phyloP scores from a whole-genome alignment of 169 alveolate species.

The Eimeria brunetti region DNA sequence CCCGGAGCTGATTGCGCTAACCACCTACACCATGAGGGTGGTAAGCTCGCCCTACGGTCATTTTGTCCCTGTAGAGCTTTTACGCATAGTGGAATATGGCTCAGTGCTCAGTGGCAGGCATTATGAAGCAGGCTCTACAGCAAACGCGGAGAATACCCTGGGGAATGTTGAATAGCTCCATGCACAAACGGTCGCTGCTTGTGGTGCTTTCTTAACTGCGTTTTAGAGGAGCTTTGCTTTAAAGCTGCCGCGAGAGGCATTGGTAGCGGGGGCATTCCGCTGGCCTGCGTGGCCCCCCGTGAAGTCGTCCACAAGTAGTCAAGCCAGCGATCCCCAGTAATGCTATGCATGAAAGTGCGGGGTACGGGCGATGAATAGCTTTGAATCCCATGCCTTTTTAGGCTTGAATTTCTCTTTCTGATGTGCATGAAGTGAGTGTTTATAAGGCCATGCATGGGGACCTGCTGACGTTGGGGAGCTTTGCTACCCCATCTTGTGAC shows the following conservation, averaged over 20 bases:
- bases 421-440: not conserved
- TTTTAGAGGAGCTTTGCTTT: slow-evolving; percentile 45
- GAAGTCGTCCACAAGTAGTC: not conserved
- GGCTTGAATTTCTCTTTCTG: not conserved
- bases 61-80: not conserved
- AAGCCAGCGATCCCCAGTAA: not conserved
- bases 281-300: slow-evolving; percentile 71
- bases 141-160: not conserved
- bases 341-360: not conserved
- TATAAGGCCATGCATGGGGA: not conserved
- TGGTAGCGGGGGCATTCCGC: slow-evolving; percentile 43
- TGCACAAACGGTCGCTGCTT: not conserved
- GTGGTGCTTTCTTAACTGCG: not conserved
- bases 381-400: not conserved
- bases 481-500: not conserved
- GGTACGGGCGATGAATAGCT: not conserved
- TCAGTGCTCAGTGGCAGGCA: not conserved
- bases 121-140: not conserved
- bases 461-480: not conserved
- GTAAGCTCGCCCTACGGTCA: not conserved
- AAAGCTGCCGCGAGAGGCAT: slow-evolving; percentile 47
- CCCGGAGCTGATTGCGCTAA: slow-evolving; percentile 45
- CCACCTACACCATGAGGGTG: slow-evolving; percentile 58
- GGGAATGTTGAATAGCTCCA: not conserved
- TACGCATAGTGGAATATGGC: not conserved